These are phyloP conservation scores for Diaporthe sp. DNA, from an alignment of 2,329 filamentous ascomycete species.

Conservation along the genomic window DNA sequence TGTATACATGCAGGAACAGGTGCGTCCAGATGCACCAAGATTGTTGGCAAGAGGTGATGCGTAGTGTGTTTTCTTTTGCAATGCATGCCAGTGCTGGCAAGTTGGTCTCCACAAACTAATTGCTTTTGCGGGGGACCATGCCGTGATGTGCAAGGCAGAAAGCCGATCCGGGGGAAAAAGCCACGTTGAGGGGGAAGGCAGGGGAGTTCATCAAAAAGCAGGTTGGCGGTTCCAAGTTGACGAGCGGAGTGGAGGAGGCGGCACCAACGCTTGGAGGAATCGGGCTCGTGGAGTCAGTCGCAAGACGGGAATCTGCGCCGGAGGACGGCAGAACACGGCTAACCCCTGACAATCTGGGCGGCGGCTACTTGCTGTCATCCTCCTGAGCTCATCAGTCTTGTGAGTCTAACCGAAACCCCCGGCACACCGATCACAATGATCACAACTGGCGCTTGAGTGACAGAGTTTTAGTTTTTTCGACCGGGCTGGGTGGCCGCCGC, in stretches of 20 bases:
- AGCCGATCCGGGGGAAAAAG: neutral
- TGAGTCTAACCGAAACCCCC: neutral
- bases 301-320: constrained; percentile 7
- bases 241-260: constrained; percentile 1
- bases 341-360: neutral
- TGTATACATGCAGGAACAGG: constrained; percentile 15
- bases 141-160: neutral
- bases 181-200: neutral
- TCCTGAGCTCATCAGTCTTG: neutral
- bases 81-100: neutral
- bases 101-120: neutral
- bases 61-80: neutral
- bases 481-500: neutral
- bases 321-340: constrained; percentile 7
- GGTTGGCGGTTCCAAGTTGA: constrained; percentile 20
- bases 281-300: neutral
- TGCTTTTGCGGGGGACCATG: neutral
- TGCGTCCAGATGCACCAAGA: neutral
- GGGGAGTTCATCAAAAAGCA: constrained; percentile 16
- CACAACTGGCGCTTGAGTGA: constrained; percentile 16
- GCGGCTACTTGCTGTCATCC: constrained; percentile 14
- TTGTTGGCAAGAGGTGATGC: constrained; percentile 2
- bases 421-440: neutral
- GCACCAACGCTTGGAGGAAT: constrained; percentile 1
- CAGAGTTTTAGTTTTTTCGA: neutral